Base-by-base conservation (phyloP, 2,329 filamentous ascomycete genomes). In the Sclerotinia borealis region DNA sequence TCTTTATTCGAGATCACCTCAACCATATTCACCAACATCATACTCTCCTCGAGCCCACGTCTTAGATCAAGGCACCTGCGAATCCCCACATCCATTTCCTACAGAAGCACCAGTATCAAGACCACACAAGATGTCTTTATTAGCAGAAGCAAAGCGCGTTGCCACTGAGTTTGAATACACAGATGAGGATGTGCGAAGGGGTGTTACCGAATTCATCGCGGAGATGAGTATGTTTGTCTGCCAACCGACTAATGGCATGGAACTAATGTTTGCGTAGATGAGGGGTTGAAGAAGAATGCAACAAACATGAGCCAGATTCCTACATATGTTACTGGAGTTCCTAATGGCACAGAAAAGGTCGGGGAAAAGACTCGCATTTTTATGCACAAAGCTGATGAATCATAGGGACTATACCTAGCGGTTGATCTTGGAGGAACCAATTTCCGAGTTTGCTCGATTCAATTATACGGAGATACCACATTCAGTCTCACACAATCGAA, bases 371-470 rank as follows among this genome's bases (percentile, higher is more conserved):
- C 22, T 27, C 43, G 15, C 22, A 13, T 51, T 34, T 59, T 47
- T 10, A 13, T 48, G n/a, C 34, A 39, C 25, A 34, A 37, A 50
- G 31, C 55, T 64, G 48, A 64, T 59, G 25, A 36, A 41, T 25
- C 29, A 29, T 58, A 71, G 92, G 95, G 95, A 54, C 82, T 97
- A 45, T 99, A 97, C 79, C 87, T 99, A 74, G 93, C 95, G 45
- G 93, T 99, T 68, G 95, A 99, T 74, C 84, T 99, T n/a, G 95
- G 95, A 67, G 95, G 95, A 72, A 99, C 95, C 68, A 99, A 99
- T 80, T 96, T 98, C 78, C 90, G 95, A 71, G 95, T 99, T 73
- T 99, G 95, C 80, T 97, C 93, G 49, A 90, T 99, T 73, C 85
- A 91, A 71, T 83, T 99, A 66, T 93, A 96, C 75, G 95, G 95